Evolutionary conservation across 1,284 basidiomycete species (phyloP).

Genomic region (Ustanciosporium gigantosporum): DNA sequence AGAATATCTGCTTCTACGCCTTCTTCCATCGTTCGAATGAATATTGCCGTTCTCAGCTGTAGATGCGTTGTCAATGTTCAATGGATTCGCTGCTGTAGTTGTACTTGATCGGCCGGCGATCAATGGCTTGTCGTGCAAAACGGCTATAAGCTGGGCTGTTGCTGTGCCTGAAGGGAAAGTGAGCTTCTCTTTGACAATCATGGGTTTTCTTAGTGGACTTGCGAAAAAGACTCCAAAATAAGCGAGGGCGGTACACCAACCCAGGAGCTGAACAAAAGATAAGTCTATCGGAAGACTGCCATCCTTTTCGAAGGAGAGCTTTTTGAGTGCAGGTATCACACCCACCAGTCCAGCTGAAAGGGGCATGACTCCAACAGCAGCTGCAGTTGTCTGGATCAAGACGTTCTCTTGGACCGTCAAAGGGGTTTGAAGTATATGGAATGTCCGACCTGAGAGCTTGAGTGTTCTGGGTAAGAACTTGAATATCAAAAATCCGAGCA

Average conservation of each 20-base stretch:
- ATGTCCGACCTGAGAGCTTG: conserved; percentile 14
- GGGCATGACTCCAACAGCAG: conserved; percentile 77
- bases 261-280: conserved; percentile 15
- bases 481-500: conserved; percentile 87
- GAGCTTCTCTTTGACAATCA: conserved; percentile 91
- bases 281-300: conserved; percentile 74
- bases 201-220: conserved; percentile 87
- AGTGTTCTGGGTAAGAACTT: conserved; percentile 64
- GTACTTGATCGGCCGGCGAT: background rate
- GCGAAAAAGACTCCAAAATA: conserved; percentile 81
- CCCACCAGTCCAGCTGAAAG: conserved; percentile 89
- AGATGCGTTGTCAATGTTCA: background rate
- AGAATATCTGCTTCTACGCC: background rate
- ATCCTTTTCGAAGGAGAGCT: conserved; percentile 76
- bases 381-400: conserved; percentile 90
- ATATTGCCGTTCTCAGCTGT: background rate
- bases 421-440: conserved; percentile 61
- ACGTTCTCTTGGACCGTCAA: conserved; percentile 84
- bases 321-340: conserved; percentile 83
- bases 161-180: conserved; percentile 92
- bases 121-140: conserved; percentile 69
- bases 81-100: too few relatives aligned
- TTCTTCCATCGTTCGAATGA: background rate
- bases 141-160: conserved; percentile 89
- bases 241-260: conserved; percentile 34